Percentiles rank a stretch among this genome's conserved stretches.
Evolutionary conservation across 805 yeast species (phyloP).

Genomic region (Schwanniomyces vanrijiae): DNA sequence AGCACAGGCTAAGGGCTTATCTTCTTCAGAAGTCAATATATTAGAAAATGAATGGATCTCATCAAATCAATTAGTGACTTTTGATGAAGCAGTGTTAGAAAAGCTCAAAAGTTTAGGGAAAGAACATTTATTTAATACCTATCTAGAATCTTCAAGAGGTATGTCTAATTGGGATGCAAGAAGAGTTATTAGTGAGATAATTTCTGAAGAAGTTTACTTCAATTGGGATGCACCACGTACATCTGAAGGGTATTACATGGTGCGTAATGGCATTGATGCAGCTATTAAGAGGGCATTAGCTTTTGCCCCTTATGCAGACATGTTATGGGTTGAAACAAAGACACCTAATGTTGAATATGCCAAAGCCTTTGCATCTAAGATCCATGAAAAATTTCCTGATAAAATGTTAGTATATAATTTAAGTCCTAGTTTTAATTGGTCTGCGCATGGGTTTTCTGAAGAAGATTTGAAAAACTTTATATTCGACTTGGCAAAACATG

Average conservation of each 20-base stretch:
- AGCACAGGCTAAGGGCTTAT: background rate
- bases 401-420: constrained; percentile 60
- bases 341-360: constrained; percentile 56
- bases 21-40: background rate
- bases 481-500: constrained; percentile 54
- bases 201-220: constrained; percentile 1
- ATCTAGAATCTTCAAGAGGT: constrained; percentile 35
- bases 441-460: constrained; percentile 52
- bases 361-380: constrained; percentile 41
- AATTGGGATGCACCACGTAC: constrained; percentile 6
- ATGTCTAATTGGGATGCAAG: constrained; percentile 42
- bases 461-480: constrained; percentile 48
- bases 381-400: constrained; percentile 49
- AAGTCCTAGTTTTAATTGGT: constrained; percentile 64
- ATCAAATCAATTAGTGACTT: background rate
- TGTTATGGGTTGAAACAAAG: constrained; percentile 64
- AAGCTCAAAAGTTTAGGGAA: constrained; percentile 11
- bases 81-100: constrained; percentile 4
- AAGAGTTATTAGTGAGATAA: background rate
- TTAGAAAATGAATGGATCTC: constrained; percentile 1
- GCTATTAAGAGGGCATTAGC: constrained; percentile 55
- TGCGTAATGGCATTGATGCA: constrained; percentile 43
- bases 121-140: constrained; percentile 22
- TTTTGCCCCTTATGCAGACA: constrained; percentile 59
- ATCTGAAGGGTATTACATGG: constrained; percentile 3